Evolutionary conservation across 371 early-diverging fungal genomes (phyloP), one percentile per base, ranked within the genome.

Genomic region (Rhizopus stolonifer): DNA sequence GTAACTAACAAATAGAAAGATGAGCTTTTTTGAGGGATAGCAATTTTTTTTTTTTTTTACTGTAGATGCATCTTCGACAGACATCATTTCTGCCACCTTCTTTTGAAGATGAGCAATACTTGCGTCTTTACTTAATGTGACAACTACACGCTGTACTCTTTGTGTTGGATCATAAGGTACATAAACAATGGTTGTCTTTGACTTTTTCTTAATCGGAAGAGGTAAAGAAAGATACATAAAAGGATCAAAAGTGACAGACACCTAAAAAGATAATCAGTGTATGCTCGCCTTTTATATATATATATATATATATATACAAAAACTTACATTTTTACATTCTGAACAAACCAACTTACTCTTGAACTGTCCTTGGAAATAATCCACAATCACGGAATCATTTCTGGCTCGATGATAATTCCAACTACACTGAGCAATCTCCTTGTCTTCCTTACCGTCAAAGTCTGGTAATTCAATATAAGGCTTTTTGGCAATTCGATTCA

Each of bases 331-430:
- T 7, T 62, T 45, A 52, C 91, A 91, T 11, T 67, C 80, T 17
- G 72, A 60, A 58, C 96, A 95, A 21, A 83, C 75, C 23, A 92
- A 69, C 1, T 84, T 82, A 24, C 85, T 84, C 59, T 86, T 90
- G 61, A 87, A 87, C 61, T 91, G 87, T 1, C 90, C 92, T 61
- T 92, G 91, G 60, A 94, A 93, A 9, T 89, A 62, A 59, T 91
- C 90, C 3, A 89, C 85, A 61, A 93, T 77, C 45, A 87, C 67
- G 6, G 88, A 86, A 54, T 84, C 82, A 55, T 87, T 87, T 40
- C 86, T 73, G 13, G 81, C 75, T 36, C 75, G 73, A 61, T 87
- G 86, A 48, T 80, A 69, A 26, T 77, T 48, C 87, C 87, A 89
- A 40, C 72, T 74, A 33, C 67, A 65, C 13, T 57, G 34, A 1